Conservation (phyloP, 2,329 filamentous ascomycete species). For the Colletotrichum tropicicola region DNA sequence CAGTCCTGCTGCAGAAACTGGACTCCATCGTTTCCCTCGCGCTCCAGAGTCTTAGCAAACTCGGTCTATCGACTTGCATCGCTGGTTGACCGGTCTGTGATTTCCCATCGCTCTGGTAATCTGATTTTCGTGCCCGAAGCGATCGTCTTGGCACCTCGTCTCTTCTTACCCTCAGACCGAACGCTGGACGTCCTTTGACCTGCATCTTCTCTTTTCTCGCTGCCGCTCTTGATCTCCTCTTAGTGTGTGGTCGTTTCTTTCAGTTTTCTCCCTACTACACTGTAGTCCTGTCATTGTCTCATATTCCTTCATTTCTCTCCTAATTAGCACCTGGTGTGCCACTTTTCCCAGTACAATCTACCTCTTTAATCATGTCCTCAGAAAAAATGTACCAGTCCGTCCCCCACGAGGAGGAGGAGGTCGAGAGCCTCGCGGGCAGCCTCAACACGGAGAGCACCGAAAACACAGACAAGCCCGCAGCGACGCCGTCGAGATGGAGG, state of each 20-base stretch:
- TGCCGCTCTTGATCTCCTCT: background rate
- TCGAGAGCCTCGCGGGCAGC: constrained; percentile 29
- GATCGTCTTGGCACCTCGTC: constrained; percentile 28
- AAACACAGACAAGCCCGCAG: background rate
- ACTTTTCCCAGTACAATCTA: background rate
- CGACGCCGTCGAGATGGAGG: constrained; percentile 17
- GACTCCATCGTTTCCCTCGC: too few species aligned
- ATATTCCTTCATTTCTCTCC: background rate
- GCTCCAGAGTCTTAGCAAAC: background rate
- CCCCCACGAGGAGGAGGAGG: constrained; percentile 33
- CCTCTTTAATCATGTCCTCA: constrained; percentile 26
- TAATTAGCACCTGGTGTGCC: constrained; percentile 28
- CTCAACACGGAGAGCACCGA: constrained; percentile 25
- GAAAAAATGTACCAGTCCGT: constrained; percentile 27
- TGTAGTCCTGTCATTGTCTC: background rate
- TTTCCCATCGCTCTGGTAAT: constrained; percentile 12
- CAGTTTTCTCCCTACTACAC: background rate
- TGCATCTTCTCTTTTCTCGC: background rate
- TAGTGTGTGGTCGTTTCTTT: background rate
- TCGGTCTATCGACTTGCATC: background rate
- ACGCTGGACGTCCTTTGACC: background rate
- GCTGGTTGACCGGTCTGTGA: background rate
- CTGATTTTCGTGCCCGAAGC: constrained; percentile 21
- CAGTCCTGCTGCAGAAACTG: too few species aligned
- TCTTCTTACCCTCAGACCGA: constrained; percentile 26